phyloP scores from a whole-genome alignment of 208 protist genomes.

The Acanthamoeba sp. region DNA sequence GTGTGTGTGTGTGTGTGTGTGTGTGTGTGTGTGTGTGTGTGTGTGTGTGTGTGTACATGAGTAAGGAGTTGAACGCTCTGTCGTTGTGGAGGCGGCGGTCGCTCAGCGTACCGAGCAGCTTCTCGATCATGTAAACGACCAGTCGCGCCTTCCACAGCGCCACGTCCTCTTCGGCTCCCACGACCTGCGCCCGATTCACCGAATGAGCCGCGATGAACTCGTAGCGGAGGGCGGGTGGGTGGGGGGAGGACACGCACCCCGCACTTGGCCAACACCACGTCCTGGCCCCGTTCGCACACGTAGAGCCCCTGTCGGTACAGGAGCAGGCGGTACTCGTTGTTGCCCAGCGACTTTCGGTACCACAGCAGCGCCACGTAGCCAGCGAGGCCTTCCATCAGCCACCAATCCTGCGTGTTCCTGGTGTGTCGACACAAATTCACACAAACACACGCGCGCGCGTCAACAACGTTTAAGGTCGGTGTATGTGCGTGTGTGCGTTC shows the following conservation, averaged over 20 bases:
- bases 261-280: conserved; percentile 33
- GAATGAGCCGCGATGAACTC: conserved; percentile 44
- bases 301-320: conserved; percentile 18
- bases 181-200: neutral
- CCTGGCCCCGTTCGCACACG: conserved; percentile 12
- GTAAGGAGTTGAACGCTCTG: neutral
- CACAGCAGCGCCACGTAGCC: conserved; percentile 72
- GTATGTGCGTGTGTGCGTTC: no score
- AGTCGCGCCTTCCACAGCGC: conserved; percentile 76
- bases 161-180: conserved; percentile 27
- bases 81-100: no score
- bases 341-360: conserved; percentile 77
- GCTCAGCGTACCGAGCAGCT: conserved; percentile 70
- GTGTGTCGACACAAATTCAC: neutral
- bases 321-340: conserved; percentile 75
- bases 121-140: conserved; percentile 81
- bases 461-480: no score
- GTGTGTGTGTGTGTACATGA: no score
- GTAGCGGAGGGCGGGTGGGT: no score
- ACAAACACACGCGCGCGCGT: neutral
- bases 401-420: conserved; percentile 61
- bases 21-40: no score
- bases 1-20: no score
- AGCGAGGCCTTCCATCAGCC: conserved; percentile 75
- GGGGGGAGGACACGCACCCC: neutral